A percentile compares a stretch with the other conserved stretches of the same genome.
These are phyloP conservation scores for Bondarzewia mesenterica DNA, from an alignment of 1,284 basidiomycete species.

Conservation along the genomic window DNA sequence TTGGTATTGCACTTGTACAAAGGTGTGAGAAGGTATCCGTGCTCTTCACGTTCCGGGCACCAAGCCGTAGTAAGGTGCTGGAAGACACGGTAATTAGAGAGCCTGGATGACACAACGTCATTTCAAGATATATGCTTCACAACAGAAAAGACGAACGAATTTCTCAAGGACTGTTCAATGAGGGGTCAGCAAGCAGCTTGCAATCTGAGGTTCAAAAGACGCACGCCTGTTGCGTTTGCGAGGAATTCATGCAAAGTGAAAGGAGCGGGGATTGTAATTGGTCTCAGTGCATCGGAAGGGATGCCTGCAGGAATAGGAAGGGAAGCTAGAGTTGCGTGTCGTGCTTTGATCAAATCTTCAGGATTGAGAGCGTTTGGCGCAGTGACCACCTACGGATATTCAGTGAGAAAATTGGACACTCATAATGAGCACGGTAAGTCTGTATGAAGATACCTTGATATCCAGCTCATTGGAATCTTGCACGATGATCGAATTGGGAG, in stretches of 20 bases:
- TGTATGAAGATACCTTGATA: slow-evolving; percentile 5
- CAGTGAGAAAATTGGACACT: not conserved
- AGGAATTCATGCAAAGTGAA: slow-evolving; percentile 64
- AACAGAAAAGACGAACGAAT: slow-evolving; percentile 27
- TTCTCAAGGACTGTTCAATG: slow-evolving; percentile 34
- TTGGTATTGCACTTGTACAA: slow-evolving; percentile 70
- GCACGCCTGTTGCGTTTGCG: slow-evolving; percentile 47
- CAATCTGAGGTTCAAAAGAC: slow-evolving; percentile 15
- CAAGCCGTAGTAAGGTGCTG: slow-evolving; percentile 61
- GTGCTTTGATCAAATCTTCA: slow-evolving; percentile 39
- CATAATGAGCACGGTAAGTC: not conserved
- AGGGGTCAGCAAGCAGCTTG: not conserved
- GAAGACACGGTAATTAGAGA: slow-evolving; percentile 57
- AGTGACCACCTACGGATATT: slow-evolving; percentile 7
- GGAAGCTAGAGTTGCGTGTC: slow-evolving; percentile 45
- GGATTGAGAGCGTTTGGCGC: slow-evolving; percentile 28
- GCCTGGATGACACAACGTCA: slow-evolving; percentile 31
- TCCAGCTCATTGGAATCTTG: slow-evolving; percentile 11
- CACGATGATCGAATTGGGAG: slow-evolving; percentile 7
- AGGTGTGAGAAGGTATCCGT: slow-evolving; percentile 66
- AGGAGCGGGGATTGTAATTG: slow-evolving; percentile 54
- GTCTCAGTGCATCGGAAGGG: slow-evolving; percentile 55
- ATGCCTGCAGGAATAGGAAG: slow-evolving; percentile 55
- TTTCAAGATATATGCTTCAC: not conserved
- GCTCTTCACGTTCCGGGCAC: slow-evolving; percentile 73